phyloP scores from a whole-genome alignment of 176 grass and related monocot species.

The Lolium rigidum region DNA sequence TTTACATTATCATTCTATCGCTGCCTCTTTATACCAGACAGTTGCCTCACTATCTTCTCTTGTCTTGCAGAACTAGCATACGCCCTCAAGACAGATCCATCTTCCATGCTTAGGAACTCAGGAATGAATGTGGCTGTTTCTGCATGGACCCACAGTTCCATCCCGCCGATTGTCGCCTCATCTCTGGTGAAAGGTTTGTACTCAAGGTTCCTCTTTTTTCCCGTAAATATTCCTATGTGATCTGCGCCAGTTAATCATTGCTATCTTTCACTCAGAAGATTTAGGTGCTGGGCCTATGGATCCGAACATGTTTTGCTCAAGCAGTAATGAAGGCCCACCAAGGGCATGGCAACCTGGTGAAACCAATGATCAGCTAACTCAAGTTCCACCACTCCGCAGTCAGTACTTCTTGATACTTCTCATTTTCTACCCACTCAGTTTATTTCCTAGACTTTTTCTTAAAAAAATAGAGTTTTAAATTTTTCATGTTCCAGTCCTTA shows the following conservation, averaged over 20 bases:
- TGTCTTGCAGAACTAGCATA: conserved; percentile 71
- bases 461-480: background rate
- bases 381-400: conserved; percentile 68
- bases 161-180: conserved; percentile 58
- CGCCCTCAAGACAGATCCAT: conserved; percentile 51
- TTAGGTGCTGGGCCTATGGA: conserved; percentile 46
- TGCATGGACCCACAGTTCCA: conserved; percentile 64
- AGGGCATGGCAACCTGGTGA: conserved; percentile 56
- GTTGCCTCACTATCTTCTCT: conserved; percentile 38
- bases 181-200: conserved; percentile 65
- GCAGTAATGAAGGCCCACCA: conserved; percentile 62
- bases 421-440: background rate
- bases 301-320: conserved; percentile 76
- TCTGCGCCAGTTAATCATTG: conserved; percentile 42
- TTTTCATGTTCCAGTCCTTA: conserved; percentile 26
- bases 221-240: conserved; percentile 17
- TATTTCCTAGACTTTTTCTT: conserved; percentile 12
- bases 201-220: conserved; percentile 18
- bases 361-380: conserved; percentile 74
- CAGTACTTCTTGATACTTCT: conserved; percentile 57
- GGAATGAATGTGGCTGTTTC: conserved; percentile 56
- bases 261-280: conserved; percentile 61
- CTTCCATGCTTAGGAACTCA: conserved; percentile 60
- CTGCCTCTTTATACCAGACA: conserved; percentile 37
- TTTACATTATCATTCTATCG: conserved; percentile 33